Base-by-base conservation (phyloP, 2,329 filamentous ascomycete species). In the Phyllosticta citriasiana region DNA sequence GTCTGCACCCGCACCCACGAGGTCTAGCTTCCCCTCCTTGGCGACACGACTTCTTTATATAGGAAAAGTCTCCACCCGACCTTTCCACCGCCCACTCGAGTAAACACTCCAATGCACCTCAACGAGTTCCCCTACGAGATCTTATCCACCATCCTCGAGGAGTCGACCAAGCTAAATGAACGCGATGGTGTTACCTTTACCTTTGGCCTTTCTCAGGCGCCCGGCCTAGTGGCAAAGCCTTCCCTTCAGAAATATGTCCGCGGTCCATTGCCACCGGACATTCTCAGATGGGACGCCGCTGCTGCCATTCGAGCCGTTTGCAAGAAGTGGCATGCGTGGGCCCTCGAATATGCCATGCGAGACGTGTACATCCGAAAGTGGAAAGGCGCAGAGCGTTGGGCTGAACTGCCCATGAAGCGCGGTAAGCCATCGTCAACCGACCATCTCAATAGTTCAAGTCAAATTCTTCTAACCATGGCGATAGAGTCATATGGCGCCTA, bases 341-440 rank as follows among this genome's bases (percentile, higher is more conserved):
- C 79, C 22, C 68, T 81, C 63, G 72, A 74, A 50, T 80, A 80
- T 69, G 77, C 79, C 62, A 70, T 82, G 67, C 77, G 76, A 66
- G 76, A 79, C 57, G 70, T 82, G 57, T 81, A 80, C 65, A 77
- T 82, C 64, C 76, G 78, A 52, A 73, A 76, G 51, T 82, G 80
- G 80, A 79, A 78, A 67, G 80, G 80, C 40, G 72, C 70, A 53
- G 76, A 83, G 73, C 71, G 79, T 71, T 82, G 78, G 78, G 76
- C 77, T 25, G 78, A 80, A 64, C 69, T 80, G 51, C 74, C 77
- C 54, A 71, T 72, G 62, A 70, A 73, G 57, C 75, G 78, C 58
- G 62, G 67, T 68, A 61, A 35, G 52, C 12, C 55, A 22, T 56
- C 26, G 4, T 16, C 53, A 8, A n/a, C 22, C 9, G 9, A 25